A percentile compares a stretch with the other conserved stretches of the same genome.
These are phyloP conservation scores for Fraxinus sp. DNA, from an alignment of 305 asterid species.

Conservation along the genomic window DNA sequence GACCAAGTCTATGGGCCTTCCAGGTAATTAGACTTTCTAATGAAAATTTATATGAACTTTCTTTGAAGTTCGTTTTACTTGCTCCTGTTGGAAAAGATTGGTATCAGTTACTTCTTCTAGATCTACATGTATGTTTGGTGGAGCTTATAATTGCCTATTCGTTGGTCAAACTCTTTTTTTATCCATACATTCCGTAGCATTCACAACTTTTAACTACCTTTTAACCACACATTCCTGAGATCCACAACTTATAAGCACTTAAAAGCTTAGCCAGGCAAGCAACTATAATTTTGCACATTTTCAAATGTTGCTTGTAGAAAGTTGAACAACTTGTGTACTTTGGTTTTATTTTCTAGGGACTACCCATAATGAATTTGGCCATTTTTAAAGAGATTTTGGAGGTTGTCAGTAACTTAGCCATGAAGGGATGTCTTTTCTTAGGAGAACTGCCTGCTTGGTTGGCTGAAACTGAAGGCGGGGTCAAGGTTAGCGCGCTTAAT, in stretches of 20 bases:
- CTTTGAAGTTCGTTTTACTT: not conserved
- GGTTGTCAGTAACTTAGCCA: slow-evolving; percentile 55
- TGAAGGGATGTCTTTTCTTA: slow-evolving; percentile 60
- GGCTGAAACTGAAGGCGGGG: slow-evolving; percentile 48
- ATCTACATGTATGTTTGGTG: not conserved
- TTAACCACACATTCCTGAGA: not conserved
- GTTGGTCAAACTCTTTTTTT: not conserved
- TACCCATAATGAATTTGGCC: slow-evolving; percentile 56
- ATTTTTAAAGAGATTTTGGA: slow-evolving; percentile 52
- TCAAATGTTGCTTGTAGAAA: not conserved
- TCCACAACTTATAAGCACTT: not conserved
- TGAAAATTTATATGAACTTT: not conserved
- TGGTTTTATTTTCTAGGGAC: slow-evolving; percentile 48
- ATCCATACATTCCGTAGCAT: not conserved
- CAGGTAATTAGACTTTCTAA: slow-evolving; percentile 51
- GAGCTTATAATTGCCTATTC: not conserved
- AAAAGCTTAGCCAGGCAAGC: not conserved
- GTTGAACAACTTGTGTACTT: not conserved
- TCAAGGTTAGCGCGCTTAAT: slow-evolving; percentile 40
- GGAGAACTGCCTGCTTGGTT: slow-evolving; percentile 76
- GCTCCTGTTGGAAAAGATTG: not conserved
- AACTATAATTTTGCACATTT: not conserved
- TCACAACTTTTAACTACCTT: not conserved
- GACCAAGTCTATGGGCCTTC: slow-evolving; percentile 75
- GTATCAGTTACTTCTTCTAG: not conserved